Base-by-base conservation (phyloP, 306 rosid species). In the Prunus mongolica region DNA sequence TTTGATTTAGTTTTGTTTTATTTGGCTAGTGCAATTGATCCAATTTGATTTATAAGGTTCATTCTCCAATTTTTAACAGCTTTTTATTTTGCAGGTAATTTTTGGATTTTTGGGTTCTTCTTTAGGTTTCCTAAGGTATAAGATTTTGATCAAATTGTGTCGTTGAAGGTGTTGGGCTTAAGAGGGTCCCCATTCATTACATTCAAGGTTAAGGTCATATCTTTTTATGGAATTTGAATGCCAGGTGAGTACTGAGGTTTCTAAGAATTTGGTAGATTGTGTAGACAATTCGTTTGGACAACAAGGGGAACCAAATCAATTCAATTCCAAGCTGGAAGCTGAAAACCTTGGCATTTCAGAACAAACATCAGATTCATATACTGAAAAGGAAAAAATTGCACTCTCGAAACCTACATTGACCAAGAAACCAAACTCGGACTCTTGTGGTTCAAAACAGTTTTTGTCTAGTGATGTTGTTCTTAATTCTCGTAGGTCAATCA, bases 151-250 rank as follows among this genome's bases (percentile, higher is more conserved):
- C 4, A 11, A 11, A 19, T 57, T 67, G 38, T 68, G 5, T 45
- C 10, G 16, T 34, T 46, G 64, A 32, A n/a, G 25, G 75, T 70
- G 71, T 61, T 45, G 80, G 72, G 67, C 38, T 71, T 44, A 18
- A 25, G 28, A 32, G 77, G 73, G 25, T 56, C 54, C 57, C 24
- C 18, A 11, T 12, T 15, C 12, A 20, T 69, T 18, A 51, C 38
- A 24, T 75, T 68, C 50, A 60, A 52, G 66, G 22, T 61, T 2
- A 49, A 67, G 64, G 57, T 62, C 49, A 44, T 47, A 65, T 75
- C 46, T 75, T 87, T 94, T 90, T 95, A 95, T 95, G 98, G 98
- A 73, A 95, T 84, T 90, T 89, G 96, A 88, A 86, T 95, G 91
- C 88, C 96, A 80, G 66, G 47, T 77, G 79, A 81, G 74, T 84